Conservation (phyloP, 1,139 yeast species). For the Lodderomyces oxycetoniae region DNA sequence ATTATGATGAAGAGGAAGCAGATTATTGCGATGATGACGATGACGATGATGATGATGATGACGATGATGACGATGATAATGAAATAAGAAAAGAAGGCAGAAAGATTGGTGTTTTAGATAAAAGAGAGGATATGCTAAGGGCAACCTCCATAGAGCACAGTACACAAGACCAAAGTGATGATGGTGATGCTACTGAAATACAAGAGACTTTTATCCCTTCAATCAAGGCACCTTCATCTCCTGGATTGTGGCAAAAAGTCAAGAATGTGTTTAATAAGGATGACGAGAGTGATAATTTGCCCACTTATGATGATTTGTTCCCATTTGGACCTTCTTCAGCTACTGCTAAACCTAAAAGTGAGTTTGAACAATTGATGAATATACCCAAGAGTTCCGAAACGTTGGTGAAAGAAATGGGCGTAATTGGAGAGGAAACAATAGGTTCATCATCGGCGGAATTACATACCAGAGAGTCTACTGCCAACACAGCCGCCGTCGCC, state of each 20-base stretch:
- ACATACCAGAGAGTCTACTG: slow-evolving; percentile 3
- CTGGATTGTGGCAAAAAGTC: slow-evolving; percentile 58
- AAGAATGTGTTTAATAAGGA: slow-evolving; percentile 50
- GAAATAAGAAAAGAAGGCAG: neutral
- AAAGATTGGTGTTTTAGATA: neutral
- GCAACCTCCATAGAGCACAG: too few species aligned
- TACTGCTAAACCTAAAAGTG: slow-evolving; percentile 31
- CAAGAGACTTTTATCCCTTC: too few species aligned
- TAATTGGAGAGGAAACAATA: neutral
- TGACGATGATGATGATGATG: slow-evolving; percentile 3
- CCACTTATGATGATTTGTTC: slow-evolving; percentile 78
- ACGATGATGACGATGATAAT: neutral
- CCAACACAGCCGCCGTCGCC: slow-evolving; percentile 6
- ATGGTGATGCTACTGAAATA: too few species aligned
- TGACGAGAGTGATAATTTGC: slow-evolving; percentile 43
- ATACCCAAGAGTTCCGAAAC: slow-evolving; percentile 3
- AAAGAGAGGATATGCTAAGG: too few species aligned
- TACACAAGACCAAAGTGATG: too few species aligned
- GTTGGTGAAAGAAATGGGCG: neutral
- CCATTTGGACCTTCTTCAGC: slow-evolving; percentile 51
- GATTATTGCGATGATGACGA: slow-evolving; percentile 22
- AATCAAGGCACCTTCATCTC: slow-evolving; percentile 7
- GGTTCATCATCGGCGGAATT: neutral
- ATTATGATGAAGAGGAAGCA: slow-evolving; percentile 24
- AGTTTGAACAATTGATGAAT: slow-evolving; percentile 33